Base-by-base conservation (phyloP, 2,329 filamentous ascomycete species). In the Thelonectria discophora region DNA sequence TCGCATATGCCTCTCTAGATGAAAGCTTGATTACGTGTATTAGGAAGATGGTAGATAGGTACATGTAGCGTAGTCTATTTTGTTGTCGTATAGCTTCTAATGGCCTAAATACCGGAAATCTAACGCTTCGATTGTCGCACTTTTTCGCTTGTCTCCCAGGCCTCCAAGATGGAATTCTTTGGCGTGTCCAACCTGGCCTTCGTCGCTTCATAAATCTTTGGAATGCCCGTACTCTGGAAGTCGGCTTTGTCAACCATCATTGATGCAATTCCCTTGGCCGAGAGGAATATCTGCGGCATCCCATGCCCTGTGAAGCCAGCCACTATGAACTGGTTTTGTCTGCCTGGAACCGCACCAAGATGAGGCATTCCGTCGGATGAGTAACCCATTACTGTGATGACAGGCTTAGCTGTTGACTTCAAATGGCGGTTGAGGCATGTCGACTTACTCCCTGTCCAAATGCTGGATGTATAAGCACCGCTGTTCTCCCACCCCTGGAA, bases 291-390 rank as follows among this genome's bases (percentile, higher is more conserved):
- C 20, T 80, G 67, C 0, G 81, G 77, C 82, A 85, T 85, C 1
- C 83, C 83, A 58, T 84, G 81, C 0, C 83, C 83, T 37, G 78
- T 80, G 62, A 84, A 85, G 0, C 82, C 83, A 0, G 78, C 81
- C n/a, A 81, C 69, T 12, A 85, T 73, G 46, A 77, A 81, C 62
- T 81, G 76, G 12, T 74, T 75, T 0, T 62, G 18, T 9, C 56
- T 37, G 0, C 72, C 76, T 0, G 82, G 82, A 0, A 85, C 72
- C 0, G 65, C 0, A 0, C 82, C 82, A 1, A 85, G 68, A 18
- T 79, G 76, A 0, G 82, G 81, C 30, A 78, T 65, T 2, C 68
- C 72, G 61, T 84, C 81, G 0, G 73, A 72, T 0, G 76, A 80
- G 50, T 78, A 78, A 1, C 79, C 79, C 77, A 80, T 79, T 9